Evolutionary conservation across 2,329 filamentous ascomycete genomes (phyloP).

Genomic region (Hirsutella rhossiliensis): DNA sequence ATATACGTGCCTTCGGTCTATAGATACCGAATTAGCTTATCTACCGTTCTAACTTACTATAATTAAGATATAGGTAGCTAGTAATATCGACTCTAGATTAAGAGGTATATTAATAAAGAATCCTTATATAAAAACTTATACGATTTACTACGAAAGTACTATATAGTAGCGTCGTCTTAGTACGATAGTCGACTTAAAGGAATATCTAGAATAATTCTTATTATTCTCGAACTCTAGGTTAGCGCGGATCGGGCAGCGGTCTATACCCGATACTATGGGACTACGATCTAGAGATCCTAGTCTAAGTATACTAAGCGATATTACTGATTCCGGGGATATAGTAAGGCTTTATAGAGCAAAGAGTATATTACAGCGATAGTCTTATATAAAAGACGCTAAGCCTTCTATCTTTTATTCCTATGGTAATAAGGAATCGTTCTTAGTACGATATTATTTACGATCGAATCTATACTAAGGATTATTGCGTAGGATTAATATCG

Average conservation of each 20-base stretch:
- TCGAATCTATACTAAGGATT: slow-evolving; percentile 22
- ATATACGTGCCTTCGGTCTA: background rate
- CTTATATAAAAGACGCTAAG: slow-evolving; percentile 1
- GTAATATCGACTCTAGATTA: background rate
- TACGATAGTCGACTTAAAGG: slow-evolving; percentile 32
- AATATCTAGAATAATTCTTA: slow-evolving; percentile 42
- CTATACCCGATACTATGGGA: slow-evolving; percentile 25
- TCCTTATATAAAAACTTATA: background rate
- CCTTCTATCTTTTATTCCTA: slow-evolving; percentile 9
- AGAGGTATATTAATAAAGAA: background rate
- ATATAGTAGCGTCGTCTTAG: background rate
- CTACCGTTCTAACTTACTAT: background rate
- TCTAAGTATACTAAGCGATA: slow-evolving; percentile 27
- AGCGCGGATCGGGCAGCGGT: slow-evolving; percentile 37
- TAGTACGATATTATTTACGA: slow-evolving; percentile 7
- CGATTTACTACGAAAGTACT: background rate
- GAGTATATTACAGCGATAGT: background rate
- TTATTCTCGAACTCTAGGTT: slow-evolving; percentile 45
- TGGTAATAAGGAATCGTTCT: slow-evolving; percentile 7
- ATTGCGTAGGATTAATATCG: slow-evolving; percentile 21
- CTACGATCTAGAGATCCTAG: slow-evolving; percentile 33
- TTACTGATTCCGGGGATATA: slow-evolving; percentile 32
- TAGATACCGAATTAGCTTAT: background rate
- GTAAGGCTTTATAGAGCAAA: background rate
- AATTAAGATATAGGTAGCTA: background rate